A percentile compares a stretch with the other conserved stretches of the same genome.
Evolutionary conservation across 116 monocot species (phyloP).

Genomic region (Papilionanthe hybrid): DNA sequence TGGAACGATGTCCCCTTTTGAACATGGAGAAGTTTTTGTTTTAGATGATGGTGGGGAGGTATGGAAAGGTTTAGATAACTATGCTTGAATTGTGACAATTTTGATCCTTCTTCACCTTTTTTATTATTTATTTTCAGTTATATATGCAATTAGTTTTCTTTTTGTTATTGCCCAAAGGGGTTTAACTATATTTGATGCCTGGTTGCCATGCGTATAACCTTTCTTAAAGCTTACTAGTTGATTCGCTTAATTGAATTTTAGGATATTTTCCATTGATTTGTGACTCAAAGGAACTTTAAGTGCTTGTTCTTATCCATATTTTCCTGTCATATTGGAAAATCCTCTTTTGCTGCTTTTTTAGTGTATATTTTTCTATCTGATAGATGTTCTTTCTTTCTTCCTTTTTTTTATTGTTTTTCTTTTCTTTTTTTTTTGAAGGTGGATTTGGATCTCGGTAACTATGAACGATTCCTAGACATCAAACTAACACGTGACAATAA

Average conservation of each 20-base stretch:
- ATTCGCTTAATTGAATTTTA: neutral
- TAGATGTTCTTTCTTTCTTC: conserved; percentile 1
- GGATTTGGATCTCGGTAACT: conserved; percentile 95
- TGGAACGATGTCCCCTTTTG: conserved; percentile 84
- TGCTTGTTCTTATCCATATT: conserved; percentile 2
- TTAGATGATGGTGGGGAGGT: conserved; percentile 91
- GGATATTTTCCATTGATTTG: neutral
- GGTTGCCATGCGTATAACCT: neutral
- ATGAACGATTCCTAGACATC: conserved; percentile 79
- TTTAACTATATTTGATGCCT: neutral
- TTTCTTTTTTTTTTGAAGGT: conserved; percentile 39
- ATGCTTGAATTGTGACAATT: neutral
- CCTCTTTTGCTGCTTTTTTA: neutral
- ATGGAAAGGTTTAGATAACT: conserved; percentile 2
- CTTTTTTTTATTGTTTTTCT: conserved; percentile 9
- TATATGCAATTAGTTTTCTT: neutral
- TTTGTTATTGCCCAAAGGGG: neutral
- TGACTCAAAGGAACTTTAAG: neutral
- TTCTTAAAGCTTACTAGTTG: neutral
- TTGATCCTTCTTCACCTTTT: neutral
- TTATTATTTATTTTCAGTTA: neutral
- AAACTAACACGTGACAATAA: conserved; percentile 86
- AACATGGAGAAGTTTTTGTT: conserved; percentile 81
- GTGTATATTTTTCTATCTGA: neutral
- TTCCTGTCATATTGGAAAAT: neutral